Percentiles rank a stretch among this genome's conserved stretches.
These are phyloP conservation scores for Leccinum ponderosum DNA, from an alignment of 1,284 basidiomycete genomes.

Conservation along the genomic window DNA sequence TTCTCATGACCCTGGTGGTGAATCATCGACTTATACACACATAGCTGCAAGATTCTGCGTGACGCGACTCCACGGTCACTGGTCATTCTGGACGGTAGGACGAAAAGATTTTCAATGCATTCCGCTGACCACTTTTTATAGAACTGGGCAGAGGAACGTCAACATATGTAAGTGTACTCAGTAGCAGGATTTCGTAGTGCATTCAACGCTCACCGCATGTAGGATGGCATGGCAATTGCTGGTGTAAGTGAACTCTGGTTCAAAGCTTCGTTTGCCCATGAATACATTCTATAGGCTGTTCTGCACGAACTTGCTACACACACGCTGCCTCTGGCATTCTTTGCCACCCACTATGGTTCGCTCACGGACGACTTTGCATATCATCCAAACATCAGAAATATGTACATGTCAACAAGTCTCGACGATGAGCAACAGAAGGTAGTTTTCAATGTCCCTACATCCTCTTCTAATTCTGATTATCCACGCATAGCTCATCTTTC, in stretches of 20 bases:
- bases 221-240: constrained; percentile 97
- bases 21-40: background rate
- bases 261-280: constrained; percentile 7
- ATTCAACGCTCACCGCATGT: constrained; percentile 16
- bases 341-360: constrained; percentile 87
- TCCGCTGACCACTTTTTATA: constrained; percentile 33
- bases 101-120: background rate
- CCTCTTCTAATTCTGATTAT: background rate
- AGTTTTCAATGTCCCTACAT: constrained; percentile 14
- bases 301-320: constrained; percentile 90
- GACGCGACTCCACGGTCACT: constrained; percentile 90
- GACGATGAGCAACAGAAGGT: constrained; percentile 89
- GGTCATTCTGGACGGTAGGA: constrained; percentile 90
- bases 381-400: constrained; percentile 90
- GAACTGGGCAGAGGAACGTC: constrained; percentile 90
- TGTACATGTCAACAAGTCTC: constrained; percentile 93
- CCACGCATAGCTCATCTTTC: constrained; percentile 71
- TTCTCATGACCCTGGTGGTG: background rate
- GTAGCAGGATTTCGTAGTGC: constrained; percentile 17
- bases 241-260: constrained; percentile 50
- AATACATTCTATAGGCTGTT: constrained; percentile 60
- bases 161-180: constrained; percentile 62
- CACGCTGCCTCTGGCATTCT: constrained; percentile 83
- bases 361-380: constrained; percentile 87
- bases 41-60: constrained; percentile 86